A percentile compares a stretch with the other conserved stretches of the same genome.
Conservation (phyloP, 345 rosid species). For the Gossypium stocksii region DNA sequence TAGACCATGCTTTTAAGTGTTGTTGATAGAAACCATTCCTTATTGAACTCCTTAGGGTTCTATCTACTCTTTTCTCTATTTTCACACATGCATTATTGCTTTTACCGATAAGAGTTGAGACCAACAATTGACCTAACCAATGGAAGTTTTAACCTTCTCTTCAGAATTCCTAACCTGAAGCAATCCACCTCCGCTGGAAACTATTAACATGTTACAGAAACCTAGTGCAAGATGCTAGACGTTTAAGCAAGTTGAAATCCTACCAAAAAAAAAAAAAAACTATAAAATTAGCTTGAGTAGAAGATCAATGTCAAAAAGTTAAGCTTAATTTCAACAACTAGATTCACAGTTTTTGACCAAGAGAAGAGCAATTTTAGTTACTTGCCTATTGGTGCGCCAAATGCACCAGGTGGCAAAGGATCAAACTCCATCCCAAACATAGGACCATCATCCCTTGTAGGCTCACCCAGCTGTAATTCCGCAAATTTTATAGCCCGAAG, state of each 20-base stretch:
- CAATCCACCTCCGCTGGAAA: background rate
- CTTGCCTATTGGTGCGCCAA: conserved; percentile 80
- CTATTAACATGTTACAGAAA: background rate
- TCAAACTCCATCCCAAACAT: conserved; percentile 96
- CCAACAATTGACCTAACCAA: background rate
- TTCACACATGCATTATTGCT: background rate
- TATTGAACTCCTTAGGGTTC: background rate
- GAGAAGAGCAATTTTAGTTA: background rate
- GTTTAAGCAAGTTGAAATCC: background rate
- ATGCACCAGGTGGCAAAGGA: conserved; percentile 94
- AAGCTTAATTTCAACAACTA: background rate
- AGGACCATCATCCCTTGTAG: conserved; percentile 95
- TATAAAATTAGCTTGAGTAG: background rate
- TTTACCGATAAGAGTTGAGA: too few relatives aligned
- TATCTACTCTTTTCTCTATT: background rate
- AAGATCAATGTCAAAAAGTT: background rate
- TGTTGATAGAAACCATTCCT: background rate
- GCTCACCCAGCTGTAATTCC: conserved; percentile 93
- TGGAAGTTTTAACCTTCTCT: background rate
- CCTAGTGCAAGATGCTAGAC: background rate
- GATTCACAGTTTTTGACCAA: background rate
- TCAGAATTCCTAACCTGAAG: background rate
- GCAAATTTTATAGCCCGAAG: conserved; percentile 70
- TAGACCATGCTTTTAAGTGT: background rate
- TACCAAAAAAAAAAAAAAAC: too few relatives aligned